Evolutionary conservation across 192 early-diverging fungal species (phyloP), one percentile per base, ranked within the genome.

Genomic region (Phycomyces nitens): DNA sequence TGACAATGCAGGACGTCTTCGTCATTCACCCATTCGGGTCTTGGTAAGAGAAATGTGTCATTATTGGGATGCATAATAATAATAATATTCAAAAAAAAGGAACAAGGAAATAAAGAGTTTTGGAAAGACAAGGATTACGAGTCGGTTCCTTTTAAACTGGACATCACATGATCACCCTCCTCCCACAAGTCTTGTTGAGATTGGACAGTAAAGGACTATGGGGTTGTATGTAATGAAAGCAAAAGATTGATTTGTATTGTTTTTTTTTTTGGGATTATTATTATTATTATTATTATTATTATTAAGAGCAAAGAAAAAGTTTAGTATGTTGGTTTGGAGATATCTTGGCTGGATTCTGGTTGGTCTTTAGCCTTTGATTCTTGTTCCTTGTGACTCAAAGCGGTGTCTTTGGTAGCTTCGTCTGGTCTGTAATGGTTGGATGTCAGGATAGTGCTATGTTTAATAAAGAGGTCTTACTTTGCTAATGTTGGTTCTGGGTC

Each of bases 11-110:
- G 51, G 42, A 77, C 73, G 52, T 82, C 80, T 22, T 73, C 57
- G 44, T 82, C 80, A 41, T 75, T 72, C 8, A 82, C 75, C 80
- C 80, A 82, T 5, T 73, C 53, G 1, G 80, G 80, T 26, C 80
- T 72, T 18, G 71, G 71, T 9, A 82, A 65, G 7, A 82, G 53
- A 41, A 82, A 70, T 10, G 80, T 78, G n/a, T 73, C 65, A 55
- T 66, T 53, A 22, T 64, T 22, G 12, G 26, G 21, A 39, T 68
- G 66, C 66, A 68, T 66, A 34, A 42, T 15, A 53, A 53, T 11
- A 53, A 53, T 5, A 53, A 53, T 22, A 53, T 22, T 22, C 1
- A 26, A 49, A 49, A 49, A 20, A 49, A 49, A 49, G 47, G 11
- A 49, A 49, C 4, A 49, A 49, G 11, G 47, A 49, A 49, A 49